Evolutionary conservation across 139 green algal species (phyloP).

Genomic region (Mychonastes homosphaera): DNA sequence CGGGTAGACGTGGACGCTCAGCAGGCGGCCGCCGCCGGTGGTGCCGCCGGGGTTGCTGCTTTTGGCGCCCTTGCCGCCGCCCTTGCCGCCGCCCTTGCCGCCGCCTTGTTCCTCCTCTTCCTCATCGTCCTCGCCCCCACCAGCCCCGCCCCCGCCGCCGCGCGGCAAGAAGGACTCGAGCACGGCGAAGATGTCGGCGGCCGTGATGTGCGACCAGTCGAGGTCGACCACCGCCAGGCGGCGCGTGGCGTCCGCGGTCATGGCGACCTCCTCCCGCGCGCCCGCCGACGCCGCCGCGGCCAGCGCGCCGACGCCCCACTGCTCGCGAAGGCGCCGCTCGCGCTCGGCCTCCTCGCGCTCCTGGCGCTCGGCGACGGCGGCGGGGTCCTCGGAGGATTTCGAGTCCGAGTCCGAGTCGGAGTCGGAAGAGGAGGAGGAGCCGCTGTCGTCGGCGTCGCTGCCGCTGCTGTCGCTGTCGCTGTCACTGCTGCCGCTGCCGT

Average conservation of each 20-base stretch:
- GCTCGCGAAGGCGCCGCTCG: slow-evolving; percentile 19
- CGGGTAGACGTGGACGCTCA: slow-evolving; percentile 79
- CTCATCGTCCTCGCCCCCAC: not conserved
- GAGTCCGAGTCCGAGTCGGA: no score
- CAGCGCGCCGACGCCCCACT: slow-evolving; percentile 62
- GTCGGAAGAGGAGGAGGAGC: no score
- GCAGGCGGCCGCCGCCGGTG: slow-evolving; percentile 22
- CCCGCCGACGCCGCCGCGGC: no score
- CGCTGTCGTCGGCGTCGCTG: slow-evolving; percentile 21
- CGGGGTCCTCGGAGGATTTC: slow-evolving; percentile 3
- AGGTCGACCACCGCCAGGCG: slow-evolving; percentile 80
- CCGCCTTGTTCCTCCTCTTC: not conserved
- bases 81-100: not conserved
- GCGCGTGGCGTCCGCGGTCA: slow-evolving; percentile 7
- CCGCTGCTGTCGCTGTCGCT: slow-evolving; percentile 12
- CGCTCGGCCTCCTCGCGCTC: slow-evolving; percentile 6
- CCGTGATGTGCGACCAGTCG: slow-evolving; percentile 76
- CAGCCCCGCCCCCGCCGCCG: slow-evolving; percentile 9
- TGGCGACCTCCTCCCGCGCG: no score
- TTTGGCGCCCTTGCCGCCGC: not conserved
- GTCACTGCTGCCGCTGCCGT: slow-evolving; percentile 11
- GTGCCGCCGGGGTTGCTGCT: slow-evolving; percentile 4
- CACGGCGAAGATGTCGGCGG: slow-evolving; percentile 70
- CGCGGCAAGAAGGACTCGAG: slow-evolving; percentile 67
- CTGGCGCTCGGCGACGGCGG: not conserved